These are phyloP conservation scores for Conticribra guillardii DNA, from an alignment of 108 stramenopile genomes.

Conservation along the genomic window DNA sequence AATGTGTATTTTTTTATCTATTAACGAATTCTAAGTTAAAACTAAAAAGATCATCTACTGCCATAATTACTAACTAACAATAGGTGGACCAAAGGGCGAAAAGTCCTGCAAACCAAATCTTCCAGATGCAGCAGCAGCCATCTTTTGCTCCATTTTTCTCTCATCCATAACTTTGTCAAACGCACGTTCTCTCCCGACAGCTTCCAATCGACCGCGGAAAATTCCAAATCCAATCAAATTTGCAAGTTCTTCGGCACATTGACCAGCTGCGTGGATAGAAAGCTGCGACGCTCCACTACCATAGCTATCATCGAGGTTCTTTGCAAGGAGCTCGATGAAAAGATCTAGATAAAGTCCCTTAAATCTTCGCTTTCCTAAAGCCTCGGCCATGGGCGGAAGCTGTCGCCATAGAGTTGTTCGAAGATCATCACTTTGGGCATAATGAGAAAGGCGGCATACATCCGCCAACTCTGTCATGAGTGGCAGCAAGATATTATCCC, in stretches of 20 bases:
- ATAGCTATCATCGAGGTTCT: slow-evolving; percentile 65
- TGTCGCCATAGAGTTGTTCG: slow-evolving; percentile 82
- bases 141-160: slow-evolving; percentile 41
- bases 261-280: slow-evolving; percentile 78
- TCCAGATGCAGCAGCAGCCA: slow-evolving; percentile 13
- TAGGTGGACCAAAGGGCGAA: slow-evolving; percentile 18
- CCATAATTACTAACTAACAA: slow-evolving; percentile 12
- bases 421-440: slow-evolving; percentile 84
- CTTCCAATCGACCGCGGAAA: slow-evolving; percentile 76
- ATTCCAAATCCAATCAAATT: slow-evolving; percentile 74
- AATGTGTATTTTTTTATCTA: too few relatives aligned
- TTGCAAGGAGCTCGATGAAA: slow-evolving; percentile 76
- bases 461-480: slow-evolving; percentile 77
- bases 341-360: slow-evolving; percentile 80
- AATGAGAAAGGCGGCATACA: slow-evolving; percentile 82
- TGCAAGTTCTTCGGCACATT: slow-evolving; percentile 82
- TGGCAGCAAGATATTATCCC: slow-evolving; percentile 67
- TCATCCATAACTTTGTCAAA: slow-evolving; percentile 79
- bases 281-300: slow-evolving; percentile 70
- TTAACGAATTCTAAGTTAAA: too few relatives aligned
- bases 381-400: slow-evolving; percentile 74
- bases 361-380: slow-evolving; percentile 83
- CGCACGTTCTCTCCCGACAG: slow-evolving; percentile 63
- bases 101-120: slow-evolving; percentile 8
- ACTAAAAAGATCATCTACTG: too few relatives aligned